These are phyloP conservation scores for Picochlorum sp. DNA, from an alignment of 139 green algal genomes.

Conservation along the genomic window DNA sequence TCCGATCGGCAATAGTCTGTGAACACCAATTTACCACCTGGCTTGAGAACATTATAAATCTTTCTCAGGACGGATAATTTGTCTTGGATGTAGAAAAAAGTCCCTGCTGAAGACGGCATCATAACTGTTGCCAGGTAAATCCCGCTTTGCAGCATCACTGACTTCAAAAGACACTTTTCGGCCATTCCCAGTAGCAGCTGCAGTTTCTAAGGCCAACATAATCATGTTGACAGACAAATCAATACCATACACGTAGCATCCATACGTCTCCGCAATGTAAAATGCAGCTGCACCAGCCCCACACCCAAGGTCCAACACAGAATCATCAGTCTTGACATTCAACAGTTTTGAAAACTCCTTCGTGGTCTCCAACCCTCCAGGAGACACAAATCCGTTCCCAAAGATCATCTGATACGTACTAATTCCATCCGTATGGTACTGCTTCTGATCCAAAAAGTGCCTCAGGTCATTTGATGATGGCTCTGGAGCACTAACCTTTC, in stretches of 20 bases:
- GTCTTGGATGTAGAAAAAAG: conserved; percentile 72
- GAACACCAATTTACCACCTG: conserved; percentile 66
- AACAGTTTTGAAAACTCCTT: conserved; percentile 48
- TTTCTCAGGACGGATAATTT: conserved; percentile 57
- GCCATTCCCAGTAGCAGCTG: conserved; percentile 22
- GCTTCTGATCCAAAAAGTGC: conserved; percentile 58
- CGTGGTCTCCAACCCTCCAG: conserved; percentile 50
- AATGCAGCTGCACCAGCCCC: conserved; percentile 62
- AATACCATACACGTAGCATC: conserved; percentile 65
- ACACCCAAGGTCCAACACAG: conserved; percentile 72
- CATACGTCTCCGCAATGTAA: conserved; percentile 48
- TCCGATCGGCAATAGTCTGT: conserved; percentile 69
- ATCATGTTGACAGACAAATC: conserved; percentile 82
- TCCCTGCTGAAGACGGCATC: conserved; percentile 67
- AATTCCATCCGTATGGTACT: conserved; percentile 59
- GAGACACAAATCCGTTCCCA: conserved; percentile 65
- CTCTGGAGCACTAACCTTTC: conserved; percentile 25
- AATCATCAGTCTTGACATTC: conserved; percentile 48
- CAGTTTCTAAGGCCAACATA: conserved; percentile 50
- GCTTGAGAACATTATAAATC: conserved; percentile 53
- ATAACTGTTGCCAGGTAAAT: conserved; percentile 40
- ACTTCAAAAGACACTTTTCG: conserved; percentile 67
- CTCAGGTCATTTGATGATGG: conserved; percentile 31
- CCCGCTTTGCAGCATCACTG: conserved; percentile 43
- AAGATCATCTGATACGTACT: conserved; percentile 70